phyloP scores from a whole-genome alignment of 352 stramenopile species.

The Phytophthora cactorum region DNA sequence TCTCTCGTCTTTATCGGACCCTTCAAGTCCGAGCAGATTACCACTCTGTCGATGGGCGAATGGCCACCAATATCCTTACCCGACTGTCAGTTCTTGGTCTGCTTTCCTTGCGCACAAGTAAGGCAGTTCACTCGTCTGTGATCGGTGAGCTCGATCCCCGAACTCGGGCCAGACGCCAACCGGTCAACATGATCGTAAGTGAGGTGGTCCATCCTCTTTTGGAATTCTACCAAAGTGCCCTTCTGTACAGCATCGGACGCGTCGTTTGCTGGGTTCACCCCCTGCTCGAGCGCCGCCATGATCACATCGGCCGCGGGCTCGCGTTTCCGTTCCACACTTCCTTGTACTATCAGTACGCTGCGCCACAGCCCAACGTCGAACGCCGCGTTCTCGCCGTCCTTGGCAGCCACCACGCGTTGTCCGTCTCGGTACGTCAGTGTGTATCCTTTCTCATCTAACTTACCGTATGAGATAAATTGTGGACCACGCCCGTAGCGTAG shows the following conservation, averaged over 20 bases:
- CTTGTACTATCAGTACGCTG: too few relatives aligned
- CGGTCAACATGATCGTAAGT: neutral
- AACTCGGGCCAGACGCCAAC: neutral
- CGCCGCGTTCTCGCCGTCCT: neutral
- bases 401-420: too few relatives aligned
- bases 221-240: neutral
- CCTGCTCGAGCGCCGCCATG: too few relatives aligned
- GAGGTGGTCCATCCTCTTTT: neutral
- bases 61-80: neutral
- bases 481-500: neutral
- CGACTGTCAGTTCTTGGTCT: neutral
- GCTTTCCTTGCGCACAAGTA: neutral
- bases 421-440: neutral
- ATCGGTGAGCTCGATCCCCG: neutral
- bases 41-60: neutral
- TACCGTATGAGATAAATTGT: neutral
- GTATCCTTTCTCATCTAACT: neutral
- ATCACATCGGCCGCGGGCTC: too few relatives aligned
- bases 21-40: slow-evolving; percentile 3
- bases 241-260: neutral
- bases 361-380: neutral
- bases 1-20: neutral
- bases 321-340: too few relatives aligned
- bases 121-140: neutral
- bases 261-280: neutral